These are phyloP conservation scores for Dendrobium chrysotoxum DNA, from an alignment of 106 monocot genomes.

Conservation along the genomic window DNA sequence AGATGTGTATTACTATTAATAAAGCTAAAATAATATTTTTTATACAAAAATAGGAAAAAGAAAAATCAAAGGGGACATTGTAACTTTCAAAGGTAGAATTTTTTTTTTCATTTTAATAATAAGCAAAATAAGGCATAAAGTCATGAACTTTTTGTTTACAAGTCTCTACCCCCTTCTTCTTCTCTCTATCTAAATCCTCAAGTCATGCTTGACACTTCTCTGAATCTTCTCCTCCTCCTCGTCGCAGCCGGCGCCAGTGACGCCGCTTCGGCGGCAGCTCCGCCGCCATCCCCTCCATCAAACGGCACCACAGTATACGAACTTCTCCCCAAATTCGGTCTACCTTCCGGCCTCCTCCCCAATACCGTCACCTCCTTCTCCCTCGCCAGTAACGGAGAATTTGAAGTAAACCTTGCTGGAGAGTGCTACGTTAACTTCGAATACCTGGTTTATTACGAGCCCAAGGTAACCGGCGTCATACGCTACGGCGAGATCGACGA, in stretches of 20 bases:
- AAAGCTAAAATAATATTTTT: too few species aligned
- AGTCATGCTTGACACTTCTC: background rate
- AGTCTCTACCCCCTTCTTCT: too few species aligned
- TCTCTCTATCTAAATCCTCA: background rate
- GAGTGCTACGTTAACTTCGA: slow-evolving; percentile 74
- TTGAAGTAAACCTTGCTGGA: slow-evolving; percentile 31
- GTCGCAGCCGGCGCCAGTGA: background rate
- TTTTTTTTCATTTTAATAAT: too few species aligned
- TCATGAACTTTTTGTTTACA: too few species aligned
- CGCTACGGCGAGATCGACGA: slow-evolving; percentile 36
- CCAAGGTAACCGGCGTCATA: slow-evolving; percentile 48
- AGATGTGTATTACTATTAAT: too few species aligned
- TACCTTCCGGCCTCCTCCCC: slow-evolving; percentile 75
- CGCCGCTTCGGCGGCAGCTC: background rate
- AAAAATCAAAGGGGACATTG: too few species aligned
- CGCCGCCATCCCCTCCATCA: slow-evolving; percentile 1
- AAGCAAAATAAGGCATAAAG: too few species aligned
- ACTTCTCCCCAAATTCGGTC: slow-evolving; percentile 54
- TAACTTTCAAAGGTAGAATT: too few species aligned
- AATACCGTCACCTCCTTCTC: slow-evolving; percentile 45
- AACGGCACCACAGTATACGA: slow-evolving; percentile 49
- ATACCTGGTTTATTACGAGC: slow-evolving; percentile 57
- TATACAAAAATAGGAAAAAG: too few species aligned
- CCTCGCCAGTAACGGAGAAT: slow-evolving; percentile 32
- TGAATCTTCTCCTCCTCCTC: slow-evolving; percentile 7